Base-by-base conservation (phyloP, 371 early-diverging fungal species). In the Saksenaea vasiformis region DNA sequence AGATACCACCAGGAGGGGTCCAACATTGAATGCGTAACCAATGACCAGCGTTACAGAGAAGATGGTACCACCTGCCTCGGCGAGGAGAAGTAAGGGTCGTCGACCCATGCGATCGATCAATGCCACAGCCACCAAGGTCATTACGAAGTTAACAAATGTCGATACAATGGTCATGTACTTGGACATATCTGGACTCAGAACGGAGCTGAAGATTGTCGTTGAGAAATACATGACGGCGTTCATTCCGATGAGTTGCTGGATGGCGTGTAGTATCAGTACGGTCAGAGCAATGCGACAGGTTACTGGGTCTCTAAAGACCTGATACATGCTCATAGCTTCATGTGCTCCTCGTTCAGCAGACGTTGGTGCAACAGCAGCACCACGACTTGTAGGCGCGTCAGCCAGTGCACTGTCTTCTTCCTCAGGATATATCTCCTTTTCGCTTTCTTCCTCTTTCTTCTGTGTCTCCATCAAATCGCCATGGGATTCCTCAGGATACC, bases 221-320 rank as follows among this genome's bases (percentile, higher is more conserved):
- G 93, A 93, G 69, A 91, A 96, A 64, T 90, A 86, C 67, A 90
- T 79, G 58, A 92, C 85, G 56, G 90, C 93, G 66, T 95, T 95
- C 80, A 97, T 93, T 36, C 95, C 95, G 15, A 88, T 85, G 7
- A 92, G 74, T 75, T 95, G 95, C 71, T 96, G 98, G 27, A 76
- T 66, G 3, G 71, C 70, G 54, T 86, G 84, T 26, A 85, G 60
- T 1, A 58, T 31, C 15, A 80, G n/a, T 14, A 74, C 73, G 27
- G 74, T 71, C 2, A 76, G 4, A 13, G 87, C 78, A 27, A 93
- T 71, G 61, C 89, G 90, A 3, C 74, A 62, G 31, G 76, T 73
- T 27, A 62, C 39, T 15, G 72, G 69, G 51, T 78, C 74, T 10
- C 54, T 63, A 64, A 81, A 74, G 22, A 85, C 61, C 5, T 68